Conservation (phyloP, 805 yeast species). For the Isabelozyma rhagii region DNA sequence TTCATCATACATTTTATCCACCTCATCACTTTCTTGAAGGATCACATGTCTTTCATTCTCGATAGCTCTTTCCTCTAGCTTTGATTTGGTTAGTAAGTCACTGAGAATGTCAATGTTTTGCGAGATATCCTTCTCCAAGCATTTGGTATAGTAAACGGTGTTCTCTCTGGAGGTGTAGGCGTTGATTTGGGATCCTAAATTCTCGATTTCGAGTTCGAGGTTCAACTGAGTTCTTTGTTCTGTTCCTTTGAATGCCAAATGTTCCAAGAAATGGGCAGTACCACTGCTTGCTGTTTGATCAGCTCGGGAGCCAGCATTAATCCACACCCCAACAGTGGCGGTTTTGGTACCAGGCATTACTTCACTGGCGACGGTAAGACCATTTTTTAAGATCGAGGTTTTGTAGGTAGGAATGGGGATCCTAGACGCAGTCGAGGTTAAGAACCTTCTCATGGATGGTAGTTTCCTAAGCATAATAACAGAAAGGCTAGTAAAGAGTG, state of each 20-base stretch:
- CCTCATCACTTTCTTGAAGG: slow-evolving; percentile 94
- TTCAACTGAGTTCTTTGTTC: slow-evolving; percentile 71
- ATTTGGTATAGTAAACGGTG: slow-evolving; percentile 93
- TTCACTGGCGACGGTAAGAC: slow-evolving; percentile 92
- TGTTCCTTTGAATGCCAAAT: slow-evolving; percentile 95
- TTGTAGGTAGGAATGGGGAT: slow-evolving; percentile 26
- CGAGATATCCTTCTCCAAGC: slow-evolving; percentile 76
- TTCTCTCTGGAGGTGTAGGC: slow-evolving; percentile 99
- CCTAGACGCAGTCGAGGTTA: slow-evolving; percentile 3
- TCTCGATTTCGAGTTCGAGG: slow-evolving; percentile 90
- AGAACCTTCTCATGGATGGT: slow-evolving; percentile 1
- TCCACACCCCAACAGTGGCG: slow-evolving; percentile 98
- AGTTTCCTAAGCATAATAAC: background rate
- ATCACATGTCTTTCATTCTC: slow-evolving; percentile 97
- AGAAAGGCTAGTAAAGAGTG: no score
- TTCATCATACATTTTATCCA: slow-evolving; percentile 97
- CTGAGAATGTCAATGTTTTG: slow-evolving; percentile 82
- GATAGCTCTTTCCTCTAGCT: slow-evolving; percentile 76
- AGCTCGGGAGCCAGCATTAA: slow-evolving; percentile 97
- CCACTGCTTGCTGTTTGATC: slow-evolving; percentile 85
- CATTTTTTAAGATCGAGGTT: slow-evolving; percentile 81
- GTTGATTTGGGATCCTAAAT: slow-evolving; percentile 93
- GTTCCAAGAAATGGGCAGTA: slow-evolving; percentile 96
- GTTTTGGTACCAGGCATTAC: slow-evolving; percentile 81
- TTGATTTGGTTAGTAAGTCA: slow-evolving; percentile 85